Base-by-base conservation (phyloP, 169 alveolate genomes). In the Cryptosporidium sp. region DNA sequence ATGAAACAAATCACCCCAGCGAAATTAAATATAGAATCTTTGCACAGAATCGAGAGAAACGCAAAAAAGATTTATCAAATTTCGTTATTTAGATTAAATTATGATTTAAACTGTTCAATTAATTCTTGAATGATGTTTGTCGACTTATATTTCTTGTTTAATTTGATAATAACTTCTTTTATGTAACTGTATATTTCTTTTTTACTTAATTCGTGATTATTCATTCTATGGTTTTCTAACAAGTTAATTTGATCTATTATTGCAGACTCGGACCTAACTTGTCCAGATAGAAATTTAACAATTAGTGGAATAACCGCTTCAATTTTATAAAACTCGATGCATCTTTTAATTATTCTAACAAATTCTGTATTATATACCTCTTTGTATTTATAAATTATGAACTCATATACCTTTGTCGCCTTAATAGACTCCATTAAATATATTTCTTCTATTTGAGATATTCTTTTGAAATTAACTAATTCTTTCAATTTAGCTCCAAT, bases 251-350 rank as follows among this genome's bases (percentile, higher is more conserved):
- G 70, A 4, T 71, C 48, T 43, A 33, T 31, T 43, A 80, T 80
- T 80, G 12, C 65, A 12, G 48, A 23, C n/a, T 80, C 89, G 8
- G 80, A 43, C n/a, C 39, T 80, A 3, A 70, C 70, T n/a, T 80
- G 69, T 0, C 89, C 89, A 18, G 80, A 65, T 39, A 80, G 48
- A 31, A 80, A 41, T n/a, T 62, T 26, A 45, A 80, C 18, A 10
- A 80, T 80, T 33, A 37, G 29, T 80, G 89, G 89, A 35, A 80
- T 62, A 23, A 80, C 80, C 12, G 89, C 18, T 1, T 80, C 89
- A 14, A 80, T 58, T 48, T 67, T 67, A 41, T 62, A 80, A 50
- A 45, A 41, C 62, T 41, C 74, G 9, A 80, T 29, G 50, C 89
- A 80, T 70, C 55, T 80, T 33, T 41, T 62, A 23, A 80, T 80